Evolutionary conservation across 805 yeast species (phyloP).

Genomic region (Candida pini): DNA sequence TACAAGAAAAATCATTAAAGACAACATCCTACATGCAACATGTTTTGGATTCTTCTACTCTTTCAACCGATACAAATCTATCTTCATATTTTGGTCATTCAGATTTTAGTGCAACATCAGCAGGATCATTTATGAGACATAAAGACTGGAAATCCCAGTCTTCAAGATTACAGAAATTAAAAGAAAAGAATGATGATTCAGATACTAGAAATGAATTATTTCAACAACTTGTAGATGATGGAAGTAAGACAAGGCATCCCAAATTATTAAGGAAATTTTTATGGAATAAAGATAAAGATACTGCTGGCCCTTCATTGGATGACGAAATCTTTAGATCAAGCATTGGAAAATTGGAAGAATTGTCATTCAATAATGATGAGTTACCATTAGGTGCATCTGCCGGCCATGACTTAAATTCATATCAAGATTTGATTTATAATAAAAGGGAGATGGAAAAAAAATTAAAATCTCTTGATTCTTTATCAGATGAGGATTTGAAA

Average conservation of each 20-base stretch:
- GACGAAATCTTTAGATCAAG: conserved; percentile 25
- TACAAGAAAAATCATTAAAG: conserved; percentile 11
- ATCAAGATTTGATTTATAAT: not conserved
- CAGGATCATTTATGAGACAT: conserved; percentile 79
- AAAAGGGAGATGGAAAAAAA: not conserved
- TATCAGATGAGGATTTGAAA: conserved; percentile 47
- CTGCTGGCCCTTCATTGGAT: conserved; percentile 28
- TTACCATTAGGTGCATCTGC: conserved; percentile 35
- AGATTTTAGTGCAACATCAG: conserved; percentile 84
- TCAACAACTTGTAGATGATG: conserved; percentile 38
- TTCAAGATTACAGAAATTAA: conserved; percentile 11
- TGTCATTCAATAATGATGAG: conserved; percentile 9
- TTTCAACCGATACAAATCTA: conserved; percentile 30
- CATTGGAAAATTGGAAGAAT: conserved; percentile 6
- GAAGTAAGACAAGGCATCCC: conserved; percentile 35
- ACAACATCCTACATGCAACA: conserved; percentile 22
- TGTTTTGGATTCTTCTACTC: conserved; percentile 25
- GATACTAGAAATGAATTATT: conserved; percentile 27
- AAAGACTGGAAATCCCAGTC: conserved; percentile 32
- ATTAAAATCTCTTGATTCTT: conserved; percentile 8
- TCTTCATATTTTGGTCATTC: conserved; percentile 50
- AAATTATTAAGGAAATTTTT: conserved; percentile 41
- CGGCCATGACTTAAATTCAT: conserved; percentile 32
- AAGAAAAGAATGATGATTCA: conserved; percentile 12
- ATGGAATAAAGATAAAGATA: conserved; percentile 28